Conservation (phyloP, 371 early-diverging fungal species). For the Syncephalastrum sp. region DNA sequence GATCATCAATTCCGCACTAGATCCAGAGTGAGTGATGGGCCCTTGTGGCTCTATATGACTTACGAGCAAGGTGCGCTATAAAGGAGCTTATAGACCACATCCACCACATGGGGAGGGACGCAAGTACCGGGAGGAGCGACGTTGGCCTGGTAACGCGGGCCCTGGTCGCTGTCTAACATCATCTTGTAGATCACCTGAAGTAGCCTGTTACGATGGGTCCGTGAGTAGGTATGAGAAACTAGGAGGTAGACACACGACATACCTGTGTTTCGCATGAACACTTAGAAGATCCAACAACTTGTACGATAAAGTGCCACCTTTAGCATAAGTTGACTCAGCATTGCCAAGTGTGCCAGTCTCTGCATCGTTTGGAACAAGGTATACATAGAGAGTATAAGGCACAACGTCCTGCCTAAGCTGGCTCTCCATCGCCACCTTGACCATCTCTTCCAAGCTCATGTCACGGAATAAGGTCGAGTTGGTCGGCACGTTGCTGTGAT, state of each 20-base stretch:
- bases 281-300: slow-evolving; percentile 70
- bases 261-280: slow-evolving; percentile 69
- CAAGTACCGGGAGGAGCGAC: slow-evolving; percentile 46
- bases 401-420: slow-evolving; percentile 69
- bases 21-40: neutral
- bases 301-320: slow-evolving; percentile 70
- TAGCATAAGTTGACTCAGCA: slow-evolving; percentile 62
- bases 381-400: slow-evolving; percentile 76
- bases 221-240: too few relatives aligned
- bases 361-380: slow-evolving; percentile 65
- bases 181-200: slow-evolving; percentile 77
- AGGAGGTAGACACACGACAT: neutral
- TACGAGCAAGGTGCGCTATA: slow-evolving; percentile 81
- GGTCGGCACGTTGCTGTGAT: slow-evolving; percentile 59
- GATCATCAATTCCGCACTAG: slow-evolving; percentile 68
- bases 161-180: slow-evolving; percentile 74
- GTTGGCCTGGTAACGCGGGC: slow-evolving; percentile 61
- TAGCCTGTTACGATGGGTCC: slow-evolving; percentile 31
- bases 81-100: slow-evolving; percentile 74
- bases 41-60: slow-evolving; percentile 12
- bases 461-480: slow-evolving; percentile 56
- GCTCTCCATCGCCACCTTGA: slow-evolving; percentile 72
- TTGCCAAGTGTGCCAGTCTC: slow-evolving; percentile 53
- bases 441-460: slow-evolving; percentile 60
- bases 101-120: slow-evolving; percentile 76